Conservation (phyloP, 1,284 basidiomycete genomes). For the Prillingera fragicola region DNA sequence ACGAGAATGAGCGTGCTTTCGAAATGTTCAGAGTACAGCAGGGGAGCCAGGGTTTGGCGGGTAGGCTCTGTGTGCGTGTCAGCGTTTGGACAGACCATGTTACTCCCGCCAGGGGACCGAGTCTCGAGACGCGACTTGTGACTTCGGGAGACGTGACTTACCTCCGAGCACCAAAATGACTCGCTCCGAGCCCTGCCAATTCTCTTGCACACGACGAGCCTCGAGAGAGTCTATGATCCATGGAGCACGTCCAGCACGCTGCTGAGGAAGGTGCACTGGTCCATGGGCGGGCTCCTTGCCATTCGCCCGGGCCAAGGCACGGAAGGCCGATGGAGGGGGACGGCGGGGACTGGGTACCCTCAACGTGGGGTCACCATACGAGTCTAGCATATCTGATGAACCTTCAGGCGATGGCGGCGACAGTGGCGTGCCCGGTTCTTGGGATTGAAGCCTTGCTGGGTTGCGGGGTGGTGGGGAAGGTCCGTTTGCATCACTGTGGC, state of each 20-base stretch:
- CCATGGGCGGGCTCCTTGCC: constrained; percentile 11
- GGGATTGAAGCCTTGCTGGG: too few species aligned
- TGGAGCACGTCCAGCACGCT: constrained; percentile 10
- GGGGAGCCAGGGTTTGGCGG: constrained; percentile 24
- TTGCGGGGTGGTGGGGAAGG: too few species aligned
- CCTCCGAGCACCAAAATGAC: constrained; percentile 35
- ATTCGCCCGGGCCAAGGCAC: constrained; percentile 5
- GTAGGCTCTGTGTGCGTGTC: constrained; percentile 20
- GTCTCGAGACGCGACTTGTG: neutral
- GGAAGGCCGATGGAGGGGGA: constrained; percentile 12
- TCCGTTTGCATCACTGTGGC: too few species aligned
- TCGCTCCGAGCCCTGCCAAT: constrained; percentile 24
- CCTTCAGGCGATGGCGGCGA: too few species aligned
- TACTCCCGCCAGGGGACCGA: neutral
- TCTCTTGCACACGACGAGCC: constrained; percentile 20
- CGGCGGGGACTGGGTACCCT: neutral
- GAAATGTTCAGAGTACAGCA: constrained; percentile 33
- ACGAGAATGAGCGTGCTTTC: constrained; percentile 33
- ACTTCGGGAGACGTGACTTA: constrained; percentile 13
- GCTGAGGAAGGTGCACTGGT: too few species aligned
- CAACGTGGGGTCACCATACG: too few species aligned
- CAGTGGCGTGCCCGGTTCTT: too few species aligned
- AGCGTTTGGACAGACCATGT: neutral
- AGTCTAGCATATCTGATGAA: too few species aligned
- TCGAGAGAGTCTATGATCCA: constrained; percentile 33